Conservation (phyloP, 495 filamentous ascomycete genomes). For the Cercophora scortea region DNA sequence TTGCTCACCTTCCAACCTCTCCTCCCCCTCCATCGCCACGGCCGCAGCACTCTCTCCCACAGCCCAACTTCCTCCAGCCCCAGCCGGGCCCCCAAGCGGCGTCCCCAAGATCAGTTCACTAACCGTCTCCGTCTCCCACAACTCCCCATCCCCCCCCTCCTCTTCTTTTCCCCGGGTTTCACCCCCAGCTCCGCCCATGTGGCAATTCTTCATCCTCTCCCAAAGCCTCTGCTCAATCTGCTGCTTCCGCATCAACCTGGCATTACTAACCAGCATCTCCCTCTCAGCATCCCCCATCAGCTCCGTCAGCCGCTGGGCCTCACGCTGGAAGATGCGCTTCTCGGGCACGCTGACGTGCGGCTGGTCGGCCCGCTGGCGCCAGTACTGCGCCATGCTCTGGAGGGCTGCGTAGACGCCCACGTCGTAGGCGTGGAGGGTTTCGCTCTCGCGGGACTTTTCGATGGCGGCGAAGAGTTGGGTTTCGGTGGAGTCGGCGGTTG, state of each 20-base stretch:
- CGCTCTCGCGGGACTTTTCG: slow-evolving; percentile 1
- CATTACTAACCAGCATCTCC: not conserved
- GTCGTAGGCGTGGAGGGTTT: slow-evolving; percentile 10
- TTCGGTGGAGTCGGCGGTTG: not conserved
- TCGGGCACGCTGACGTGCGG: slow-evolving; percentile 9
- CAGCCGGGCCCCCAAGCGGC: too few relatives aligned
- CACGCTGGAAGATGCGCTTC: slow-evolving; percentile 12
- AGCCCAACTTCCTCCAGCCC: too few relatives aligned
- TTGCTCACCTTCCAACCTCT: too few relatives aligned
- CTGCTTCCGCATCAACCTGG: not conserved
- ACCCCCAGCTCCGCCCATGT: too few relatives aligned
- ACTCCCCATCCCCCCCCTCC: too few relatives aligned
- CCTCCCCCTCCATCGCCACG: too few relatives aligned
- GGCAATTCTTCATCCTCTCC: not conserved
- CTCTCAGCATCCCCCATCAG: slow-evolving; percentile 2
- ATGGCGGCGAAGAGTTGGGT: not conserved
- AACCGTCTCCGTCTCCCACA: too few relatives aligned
- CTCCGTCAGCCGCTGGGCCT: slow-evolving; percentile 5
- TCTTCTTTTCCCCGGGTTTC: too few relatives aligned
- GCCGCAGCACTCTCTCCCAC: too few relatives aligned
- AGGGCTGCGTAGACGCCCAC: slow-evolving; percentile 10
- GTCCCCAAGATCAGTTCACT: too few relatives aligned
- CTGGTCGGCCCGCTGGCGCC: not conserved
- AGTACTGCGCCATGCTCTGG: slow-evolving; percentile 3
- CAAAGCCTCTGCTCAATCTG: not conserved